Evolutionary conservation across 768 basidiomycete genomes (phyloP).

Genomic region (Rhizopogon vulgaris): DNA sequence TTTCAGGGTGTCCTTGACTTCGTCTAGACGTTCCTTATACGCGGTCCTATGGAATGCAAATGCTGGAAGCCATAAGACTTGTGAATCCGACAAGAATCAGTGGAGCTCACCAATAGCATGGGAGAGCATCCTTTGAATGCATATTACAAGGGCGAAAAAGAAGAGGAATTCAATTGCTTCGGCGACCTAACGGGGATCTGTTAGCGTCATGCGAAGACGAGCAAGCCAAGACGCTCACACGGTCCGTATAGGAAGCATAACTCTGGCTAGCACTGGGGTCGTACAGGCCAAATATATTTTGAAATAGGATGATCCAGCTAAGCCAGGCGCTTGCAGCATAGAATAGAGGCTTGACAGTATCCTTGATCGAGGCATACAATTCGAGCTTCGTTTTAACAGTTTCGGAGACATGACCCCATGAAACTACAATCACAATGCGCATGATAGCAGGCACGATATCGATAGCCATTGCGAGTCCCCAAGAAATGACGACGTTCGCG

Average conservation of each 20-base stretch:
- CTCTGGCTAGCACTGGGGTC: slow-evolving; percentile 34
- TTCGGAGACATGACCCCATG: slow-evolving; percentile 78
- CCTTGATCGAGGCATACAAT: slow-evolving; percentile 64
- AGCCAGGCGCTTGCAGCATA: slow-evolving; percentile 68
- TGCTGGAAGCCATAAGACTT: slow-evolving; percentile 29
- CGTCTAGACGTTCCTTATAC: slow-evolving; percentile 62
- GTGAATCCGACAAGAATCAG: neutral
- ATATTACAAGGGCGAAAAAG: slow-evolving; percentile 63
- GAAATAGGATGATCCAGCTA: slow-evolving; percentile 74
- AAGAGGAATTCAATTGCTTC: slow-evolving; percentile 70
- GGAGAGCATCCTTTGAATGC: slow-evolving; percentile 60
- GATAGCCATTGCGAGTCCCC: slow-evolving; percentile 69
- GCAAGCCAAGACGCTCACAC: slow-evolving; percentile 31
- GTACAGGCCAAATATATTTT: slow-evolving; percentile 55
- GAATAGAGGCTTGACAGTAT: slow-evolving; percentile 62
- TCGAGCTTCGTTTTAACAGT: slow-evolving; percentile 59
- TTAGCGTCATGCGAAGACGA: neutral
- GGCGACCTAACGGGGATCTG: slow-evolving; percentile 34
- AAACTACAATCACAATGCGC: slow-evolving; percentile 45
- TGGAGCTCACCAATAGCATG: slow-evolving; percentile 47
- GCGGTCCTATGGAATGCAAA: slow-evolving; percentile 76
- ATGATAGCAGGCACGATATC: slow-evolving; percentile 58
- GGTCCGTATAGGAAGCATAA: slow-evolving; percentile 53
- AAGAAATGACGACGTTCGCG: slow-evolving; percentile 70
- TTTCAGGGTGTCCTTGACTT: slow-evolving; percentile 45